Evolutionary conservation across 2,329 filamentous ascomycete genomes (phyloP), one percentile per base, ranked within the genome.

Genomic region (Fusarium oligoseptatum): DNA sequence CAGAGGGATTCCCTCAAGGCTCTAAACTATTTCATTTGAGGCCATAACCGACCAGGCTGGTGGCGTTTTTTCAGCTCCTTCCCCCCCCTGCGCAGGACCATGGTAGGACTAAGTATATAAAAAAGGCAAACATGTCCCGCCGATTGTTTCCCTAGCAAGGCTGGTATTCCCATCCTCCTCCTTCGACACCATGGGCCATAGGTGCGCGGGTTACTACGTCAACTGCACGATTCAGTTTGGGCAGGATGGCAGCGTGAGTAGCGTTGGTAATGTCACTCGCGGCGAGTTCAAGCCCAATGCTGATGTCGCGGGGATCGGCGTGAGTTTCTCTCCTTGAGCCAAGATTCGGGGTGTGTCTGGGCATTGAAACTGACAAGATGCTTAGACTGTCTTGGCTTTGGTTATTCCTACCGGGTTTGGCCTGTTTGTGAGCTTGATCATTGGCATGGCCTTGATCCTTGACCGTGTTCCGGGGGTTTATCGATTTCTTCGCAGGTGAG

Each of bases 401-500:
- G 56, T 60, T 39, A 12, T 60, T 27, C 56, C 56, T 20, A 60
- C 56, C 22, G 56, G 56, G 17, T 24, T 60, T 37, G 56, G 56
- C 32, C 36, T 60, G 22, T 41, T 60, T n/a, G 56, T 60, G 34
- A 60, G 56, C 36, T 24, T 60, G 56, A 39, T 60, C 34, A 60
- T 60, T 36, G 36, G 34, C 20, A 37, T 60, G 22, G 22, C 56
- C 15, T 29, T 60, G 32, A 39, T 60, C 56, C 56, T 60, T 6
- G 56, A 60, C 10, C 56, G 56, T 4, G 22, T 60, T 14, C 56
- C 56, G 7, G 56, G 56, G 22, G 17, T 60, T n/a, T 60, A 60
- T 60, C 56, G 56, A n/a, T 60, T 60, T 29, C 56, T 60, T n/a
- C 56, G 22, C 9, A 60, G 56, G 56, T 60, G 12, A 57, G 52